These are phyloP conservation scores for Garcia nutans DNA, from an alignment of 345 rosid genomes.

Conservation along the genomic window DNA sequence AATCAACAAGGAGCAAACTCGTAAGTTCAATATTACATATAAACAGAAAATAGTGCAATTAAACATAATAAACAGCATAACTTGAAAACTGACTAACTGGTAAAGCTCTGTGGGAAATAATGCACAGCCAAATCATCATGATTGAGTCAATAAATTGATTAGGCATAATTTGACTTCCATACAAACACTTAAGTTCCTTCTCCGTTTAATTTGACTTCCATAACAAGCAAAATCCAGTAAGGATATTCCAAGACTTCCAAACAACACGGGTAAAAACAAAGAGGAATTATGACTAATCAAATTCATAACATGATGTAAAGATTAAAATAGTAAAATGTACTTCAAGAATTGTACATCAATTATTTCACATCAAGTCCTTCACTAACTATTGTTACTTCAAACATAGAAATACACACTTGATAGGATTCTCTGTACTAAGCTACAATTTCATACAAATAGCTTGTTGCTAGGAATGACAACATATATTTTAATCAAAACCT, in stretches of 20 bases:
- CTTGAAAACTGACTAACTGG: neutral
- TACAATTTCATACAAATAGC: too few species aligned
- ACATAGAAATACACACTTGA: too few species aligned
- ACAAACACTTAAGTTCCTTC: neutral
- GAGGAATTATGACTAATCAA: too few species aligned
- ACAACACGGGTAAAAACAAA: too few species aligned
- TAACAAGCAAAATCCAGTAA: neutral
- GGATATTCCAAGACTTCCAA: neutral
- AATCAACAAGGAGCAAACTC: constrained; percentile 18
- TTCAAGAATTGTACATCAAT: too few species aligned
- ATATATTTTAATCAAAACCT: too few species aligned
- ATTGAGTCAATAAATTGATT: neutral
- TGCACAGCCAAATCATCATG: neutral
- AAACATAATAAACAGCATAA: neutral
- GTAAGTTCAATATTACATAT: neutral
- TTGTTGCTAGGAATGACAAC: too few species aligned
- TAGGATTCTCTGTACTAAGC: too few species aligned
- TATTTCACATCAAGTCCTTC: too few species aligned
- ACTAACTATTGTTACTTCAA: too few species aligned
- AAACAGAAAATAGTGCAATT: neutral
- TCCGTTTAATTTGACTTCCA: neutral
- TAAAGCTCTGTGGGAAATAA: neutral
- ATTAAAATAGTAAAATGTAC: too few species aligned
- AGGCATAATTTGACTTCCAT: neutral
- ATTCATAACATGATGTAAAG: too few species aligned